Conservation (phyloP, 805 yeast species). For the Debaryomyces tyrocola region DNA sequence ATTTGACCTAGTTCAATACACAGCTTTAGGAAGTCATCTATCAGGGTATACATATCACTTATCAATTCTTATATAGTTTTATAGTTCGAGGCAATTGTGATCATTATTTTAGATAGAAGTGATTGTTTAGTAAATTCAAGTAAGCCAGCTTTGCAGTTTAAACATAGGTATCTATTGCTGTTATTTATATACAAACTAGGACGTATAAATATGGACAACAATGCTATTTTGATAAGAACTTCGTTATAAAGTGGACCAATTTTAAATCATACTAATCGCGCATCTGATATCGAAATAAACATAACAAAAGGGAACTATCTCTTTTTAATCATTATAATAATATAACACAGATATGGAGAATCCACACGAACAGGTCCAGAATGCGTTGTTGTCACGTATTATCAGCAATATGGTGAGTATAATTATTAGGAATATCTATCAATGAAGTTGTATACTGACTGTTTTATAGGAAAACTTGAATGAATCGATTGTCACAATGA, state of each 20-base stretch:
- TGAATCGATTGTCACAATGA: constrained; percentile 65
- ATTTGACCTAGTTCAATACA: constrained; percentile 5
- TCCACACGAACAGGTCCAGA: constrained; percentile 83
- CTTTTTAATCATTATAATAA: too few species aligned
- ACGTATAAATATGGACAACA: too few species aligned
- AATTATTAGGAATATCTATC: not conserved
- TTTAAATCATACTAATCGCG: not conserved
- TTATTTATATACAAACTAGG: not conserved
- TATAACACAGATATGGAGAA: constrained; percentile 57
- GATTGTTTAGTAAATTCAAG: too few species aligned
- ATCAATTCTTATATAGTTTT: too few species aligned
- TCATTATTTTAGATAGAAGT: too few species aligned
- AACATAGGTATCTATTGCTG: too few species aligned
- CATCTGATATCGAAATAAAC: not conserved
- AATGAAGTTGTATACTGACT: not conserved
- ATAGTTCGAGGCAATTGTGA: too few species aligned
- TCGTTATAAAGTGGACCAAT: too few species aligned
- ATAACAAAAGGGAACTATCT: not conserved
- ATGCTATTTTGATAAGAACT: too few species aligned
- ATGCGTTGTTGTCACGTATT: constrained; percentile 72
- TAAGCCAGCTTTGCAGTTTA: too few species aligned
- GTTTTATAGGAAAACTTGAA: constrained; percentile 60
- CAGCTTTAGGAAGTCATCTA: not conserved
- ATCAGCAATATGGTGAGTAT: constrained; percentile 70
- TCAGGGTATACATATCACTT: not conserved